These are phyloP conservation scores for Tirmania nivea DNA, from an alignment of 495 filamentous ascomycete species.

Conservation along the genomic window DNA sequence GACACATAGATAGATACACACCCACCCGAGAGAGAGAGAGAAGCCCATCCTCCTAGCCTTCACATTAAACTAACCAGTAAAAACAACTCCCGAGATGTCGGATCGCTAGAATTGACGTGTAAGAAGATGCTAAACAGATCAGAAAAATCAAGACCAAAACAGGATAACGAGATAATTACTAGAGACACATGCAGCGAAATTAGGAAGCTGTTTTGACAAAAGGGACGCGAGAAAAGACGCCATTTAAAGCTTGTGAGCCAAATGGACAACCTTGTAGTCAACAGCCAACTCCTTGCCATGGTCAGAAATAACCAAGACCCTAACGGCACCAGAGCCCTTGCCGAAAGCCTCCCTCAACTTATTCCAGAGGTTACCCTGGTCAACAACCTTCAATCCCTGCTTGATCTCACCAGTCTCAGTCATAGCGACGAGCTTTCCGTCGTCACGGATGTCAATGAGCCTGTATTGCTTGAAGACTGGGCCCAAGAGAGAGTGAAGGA, in stretches of 20 bases:
- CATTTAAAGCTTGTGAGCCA: constrained; percentile 21
- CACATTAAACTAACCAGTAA: no score
- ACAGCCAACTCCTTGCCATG: constrained; percentile 85
- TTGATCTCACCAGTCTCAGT: constrained; percentile 89
- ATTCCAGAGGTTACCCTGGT: constrained; percentile 70
- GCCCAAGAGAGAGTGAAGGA: constrained; percentile 98
- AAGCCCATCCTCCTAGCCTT: no score
- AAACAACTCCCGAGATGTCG: no score
- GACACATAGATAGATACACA: no score
- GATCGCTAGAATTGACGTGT: no score
- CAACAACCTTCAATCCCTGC: constrained; percentile 78
- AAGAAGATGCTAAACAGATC: no score
- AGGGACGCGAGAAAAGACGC: constrained; percentile 4
- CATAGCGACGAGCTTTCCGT: constrained; percentile 58
- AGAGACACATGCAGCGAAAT: no score
- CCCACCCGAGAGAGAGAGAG: no score
- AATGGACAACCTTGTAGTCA: constrained; percentile 94
- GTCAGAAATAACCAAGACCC: constrained; percentile 90
- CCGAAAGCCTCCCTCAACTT: constrained; percentile 71
- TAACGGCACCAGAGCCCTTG: constrained; percentile 77
- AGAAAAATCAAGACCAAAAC: no score
- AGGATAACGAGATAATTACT: no score
- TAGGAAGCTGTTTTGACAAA: constrained; percentile 2
- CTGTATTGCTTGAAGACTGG: constrained; percentile 99
- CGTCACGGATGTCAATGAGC: constrained; percentile 89